Evolutionary conservation across 2,329 filamentous ascomycete species (phyloP).

Genomic region (Curvularia lunata): DNA sequence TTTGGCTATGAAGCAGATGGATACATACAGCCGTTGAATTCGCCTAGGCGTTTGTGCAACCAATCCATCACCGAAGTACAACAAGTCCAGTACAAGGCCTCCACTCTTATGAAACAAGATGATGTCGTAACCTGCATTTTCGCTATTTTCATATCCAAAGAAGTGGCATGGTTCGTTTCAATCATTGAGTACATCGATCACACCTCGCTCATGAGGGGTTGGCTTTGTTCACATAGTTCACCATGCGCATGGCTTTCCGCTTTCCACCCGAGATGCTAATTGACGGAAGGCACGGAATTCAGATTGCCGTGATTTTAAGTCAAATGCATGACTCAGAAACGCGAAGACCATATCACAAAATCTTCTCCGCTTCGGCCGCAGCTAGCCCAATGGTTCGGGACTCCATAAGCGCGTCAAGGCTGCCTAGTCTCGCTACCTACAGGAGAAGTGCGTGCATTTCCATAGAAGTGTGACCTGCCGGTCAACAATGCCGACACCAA

Average conservation of each 20-base stretch:
- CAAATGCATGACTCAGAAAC: background rate
- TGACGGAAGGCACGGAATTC: background rate
- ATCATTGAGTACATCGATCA: background rate
- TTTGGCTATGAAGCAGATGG: background rate
- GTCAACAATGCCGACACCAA: background rate
- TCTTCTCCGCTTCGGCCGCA: background rate
- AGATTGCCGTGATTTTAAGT: background rate
- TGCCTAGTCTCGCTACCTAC: background rate
- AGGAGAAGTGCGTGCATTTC: background rate
- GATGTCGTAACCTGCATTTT: background rate
- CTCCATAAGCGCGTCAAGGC: background rate
- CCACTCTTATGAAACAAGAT: background rate
- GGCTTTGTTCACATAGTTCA: background rate
- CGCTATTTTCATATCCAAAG: background rate
- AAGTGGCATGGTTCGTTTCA: background rate
- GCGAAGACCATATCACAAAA: background rate
- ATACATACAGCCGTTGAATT: background rate
- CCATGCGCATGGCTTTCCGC: background rate
- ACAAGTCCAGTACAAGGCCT: background rate
- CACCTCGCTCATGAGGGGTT: background rate
- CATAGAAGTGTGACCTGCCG: background rate
- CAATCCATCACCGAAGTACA: background rate
- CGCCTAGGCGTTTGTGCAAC: background rate
- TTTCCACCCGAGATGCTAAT: background rate
- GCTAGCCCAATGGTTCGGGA: background rate